Evolutionary conservation across 2,329 filamentous ascomycete species (phyloP).

Genomic region (Teratosphaeria viscida): DNA sequence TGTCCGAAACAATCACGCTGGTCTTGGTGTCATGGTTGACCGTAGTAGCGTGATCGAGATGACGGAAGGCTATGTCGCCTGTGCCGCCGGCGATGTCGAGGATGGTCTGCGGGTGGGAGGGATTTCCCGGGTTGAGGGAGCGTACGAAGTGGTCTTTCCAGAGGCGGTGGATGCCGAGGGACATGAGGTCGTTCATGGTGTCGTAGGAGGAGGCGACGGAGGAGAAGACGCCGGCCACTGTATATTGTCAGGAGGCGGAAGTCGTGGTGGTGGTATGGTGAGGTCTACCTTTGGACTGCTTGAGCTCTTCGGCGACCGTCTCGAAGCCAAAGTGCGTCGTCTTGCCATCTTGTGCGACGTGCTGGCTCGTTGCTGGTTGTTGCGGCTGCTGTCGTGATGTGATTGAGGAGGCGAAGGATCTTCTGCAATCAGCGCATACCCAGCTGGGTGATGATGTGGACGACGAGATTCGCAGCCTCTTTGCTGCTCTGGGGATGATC

Average conservation of each 20-base stretch:
- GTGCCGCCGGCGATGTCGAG: conserved; percentile 96
- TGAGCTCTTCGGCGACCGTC: conserved; percentile 70
- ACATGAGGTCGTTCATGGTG: conserved; percentile 99
- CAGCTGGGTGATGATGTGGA: conserved; percentile 1
- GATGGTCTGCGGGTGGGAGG: conserved; percentile 52
- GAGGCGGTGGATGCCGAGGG: conserved; percentile 85
- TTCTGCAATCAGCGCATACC: conserved; percentile 15
- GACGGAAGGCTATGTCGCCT: conserved; percentile 93
- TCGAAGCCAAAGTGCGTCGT: conserved; percentile 88
- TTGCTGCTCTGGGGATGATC: conserved; percentile 9
- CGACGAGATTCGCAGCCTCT: conserved; percentile 20
- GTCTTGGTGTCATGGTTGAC: conserved; percentile 72
- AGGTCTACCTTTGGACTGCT: conserved; percentile 51
- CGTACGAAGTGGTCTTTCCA: conserved; percentile 98
- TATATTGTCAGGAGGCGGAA: conserved; percentile 5
- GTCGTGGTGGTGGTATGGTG: background rate
- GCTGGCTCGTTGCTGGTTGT: conserved; percentile 2
- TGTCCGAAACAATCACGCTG: conserved; percentile 84
- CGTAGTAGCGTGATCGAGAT: conserved; percentile 76
- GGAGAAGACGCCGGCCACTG: conserved; percentile 82
- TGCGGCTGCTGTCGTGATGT: conserved; percentile 4
- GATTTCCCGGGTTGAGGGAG: conserved; percentile 69
- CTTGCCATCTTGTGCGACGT: conserved; percentile 33
- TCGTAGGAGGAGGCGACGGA: conserved; percentile 93
- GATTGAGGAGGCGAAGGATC: conserved; percentile 11